phyloP scores from a whole-genome alignment of 2,329 filamentous ascomycete genomes.

The Elsinoe australis region DNA sequence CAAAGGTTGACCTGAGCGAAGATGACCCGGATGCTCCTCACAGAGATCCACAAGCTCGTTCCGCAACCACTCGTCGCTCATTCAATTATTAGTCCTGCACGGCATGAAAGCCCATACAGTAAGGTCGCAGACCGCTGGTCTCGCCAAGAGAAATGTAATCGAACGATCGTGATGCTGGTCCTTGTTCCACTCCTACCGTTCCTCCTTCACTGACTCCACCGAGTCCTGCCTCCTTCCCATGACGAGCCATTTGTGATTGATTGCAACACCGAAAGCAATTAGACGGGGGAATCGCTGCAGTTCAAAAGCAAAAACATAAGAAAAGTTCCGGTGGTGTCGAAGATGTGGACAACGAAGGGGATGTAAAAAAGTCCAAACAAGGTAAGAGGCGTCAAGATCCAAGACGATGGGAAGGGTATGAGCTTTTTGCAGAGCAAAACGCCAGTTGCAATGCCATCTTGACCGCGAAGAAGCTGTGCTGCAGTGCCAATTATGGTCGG shows the following conservation, averaged over 20 bases:
- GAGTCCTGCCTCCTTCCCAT: background rate
- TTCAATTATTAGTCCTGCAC: constrained; percentile 13
- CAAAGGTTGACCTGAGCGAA: background rate
- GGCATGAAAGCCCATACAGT: background rate
- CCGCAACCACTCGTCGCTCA: background rate
- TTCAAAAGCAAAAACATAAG: constrained; percentile 12
- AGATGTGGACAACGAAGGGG: constrained; percentile 18
- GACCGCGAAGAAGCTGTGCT: background rate
- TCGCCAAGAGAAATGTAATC: constrained; percentile 4
- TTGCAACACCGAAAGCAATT: constrained; percentile 8
- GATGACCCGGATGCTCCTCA: background rate
- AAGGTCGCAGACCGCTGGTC: constrained; percentile 11
- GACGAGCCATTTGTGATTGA: constrained; percentile 12
- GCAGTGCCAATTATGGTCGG: background rate
- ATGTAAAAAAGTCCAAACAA: constrained; percentile 9
- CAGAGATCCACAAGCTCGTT: background rate
- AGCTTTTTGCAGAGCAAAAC: background rate
- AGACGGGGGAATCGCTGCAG: constrained; percentile 18
- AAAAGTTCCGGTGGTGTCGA: constrained; percentile 16
- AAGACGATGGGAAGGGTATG: background rate
- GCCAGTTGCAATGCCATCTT: background rate
- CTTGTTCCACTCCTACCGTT: background rate
- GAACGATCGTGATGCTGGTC: constrained; percentile 9
- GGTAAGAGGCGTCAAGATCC: constrained; percentile 10
- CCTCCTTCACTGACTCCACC: background rate